These are phyloP conservation scores for Stagonosporopsis vannaccii DNA, from an alignment of 2,329 filamentous ascomycete genomes.

Conservation along the genomic window DNA sequence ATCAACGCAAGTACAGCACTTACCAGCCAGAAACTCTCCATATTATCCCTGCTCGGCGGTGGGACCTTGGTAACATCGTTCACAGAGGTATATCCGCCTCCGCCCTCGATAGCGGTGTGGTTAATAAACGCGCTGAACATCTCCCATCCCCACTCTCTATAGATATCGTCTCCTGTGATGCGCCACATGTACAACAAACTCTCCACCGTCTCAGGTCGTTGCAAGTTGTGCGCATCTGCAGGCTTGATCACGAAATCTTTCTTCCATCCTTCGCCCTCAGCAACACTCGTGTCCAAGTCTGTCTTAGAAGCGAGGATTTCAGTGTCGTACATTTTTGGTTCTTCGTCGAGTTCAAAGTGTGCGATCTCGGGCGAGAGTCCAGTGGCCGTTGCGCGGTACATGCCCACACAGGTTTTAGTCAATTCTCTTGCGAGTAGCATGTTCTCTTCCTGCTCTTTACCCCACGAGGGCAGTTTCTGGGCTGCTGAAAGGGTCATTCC, in stretches of 20 bases:
- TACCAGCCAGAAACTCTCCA: conserved; percentile 99
- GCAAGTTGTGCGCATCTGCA: conserved; percentile 91
- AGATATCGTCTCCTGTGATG: conserved; percentile 87
- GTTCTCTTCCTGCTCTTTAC: conserved; percentile 80
- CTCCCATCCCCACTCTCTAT: conserved; percentile 97
- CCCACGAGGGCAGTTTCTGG: conserved; percentile 74
- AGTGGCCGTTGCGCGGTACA: conserved; percentile 89
- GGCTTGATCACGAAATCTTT: conserved; percentile 80
- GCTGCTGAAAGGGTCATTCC: conserved; percentile 79
- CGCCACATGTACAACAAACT: conserved; percentile 98
- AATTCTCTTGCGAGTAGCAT: conserved; percentile 87
- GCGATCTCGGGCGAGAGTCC: conserved; percentile 95
- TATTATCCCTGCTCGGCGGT: conserved; percentile 78
- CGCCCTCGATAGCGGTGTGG: conserved; percentile 79
- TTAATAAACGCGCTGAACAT: conserved; percentile 95
- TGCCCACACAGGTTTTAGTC: conserved; percentile 97
- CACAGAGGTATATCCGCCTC: conserved; percentile 83
- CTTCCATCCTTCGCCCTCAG: conserved; percentile 69
- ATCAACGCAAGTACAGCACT: conserved; percentile 45
- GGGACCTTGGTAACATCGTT: conserved; percentile 76
- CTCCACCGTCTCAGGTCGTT: conserved; percentile 96
- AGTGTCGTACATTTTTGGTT: conserved; percentile 65
- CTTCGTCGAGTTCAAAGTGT: conserved; percentile 79
- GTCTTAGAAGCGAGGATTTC: conserved; percentile 57
- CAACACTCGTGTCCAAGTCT: conserved; percentile 34